Base-by-base conservation (phyloP, 768 basidiomycete species). In the Pleurotus ostreatus region DNA sequence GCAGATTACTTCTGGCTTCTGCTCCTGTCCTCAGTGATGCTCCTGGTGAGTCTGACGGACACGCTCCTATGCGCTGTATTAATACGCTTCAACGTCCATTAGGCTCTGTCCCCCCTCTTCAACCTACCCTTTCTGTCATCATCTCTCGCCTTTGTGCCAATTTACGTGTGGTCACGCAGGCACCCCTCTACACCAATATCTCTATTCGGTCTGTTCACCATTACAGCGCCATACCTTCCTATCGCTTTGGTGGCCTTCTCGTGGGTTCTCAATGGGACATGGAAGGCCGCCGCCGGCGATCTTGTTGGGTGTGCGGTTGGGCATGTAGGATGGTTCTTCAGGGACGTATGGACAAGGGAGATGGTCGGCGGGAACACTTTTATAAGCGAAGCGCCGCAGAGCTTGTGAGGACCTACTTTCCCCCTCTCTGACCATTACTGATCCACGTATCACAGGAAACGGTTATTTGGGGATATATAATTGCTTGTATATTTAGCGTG, bases 1-100 rank as follows among this genome's bases (percentile, higher is more conserved):
- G 96, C 95, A 18, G 96, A 98, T 68, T 99, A 97, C 70, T 88
- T 96, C 65, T 98, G 94, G 93, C 78, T 98, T 8, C 81, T 99
- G 23, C 73, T 94, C 47, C 80, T 92, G 53, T 95, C 92, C 13
- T 83, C 92, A 0, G 57, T 82, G 25, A 86, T 98, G 81, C 84
- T 99, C 39, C 83, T 99, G 43, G 94, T 96, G 62, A 60, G 86
- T 75, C 39, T 22, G 26, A 6, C 15, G n/a, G 41, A 22, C 41
- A 44, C 41, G 20, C 41, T 47, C 26, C 5, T 56, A 47, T 15
- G 22, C 7, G 20, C 22, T 30, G 3, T 38, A 54, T 30, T 49
- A 23, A 11, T 34, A 22, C 9, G 53, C 40, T 15, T 58, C 39
- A 12, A 26, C 40, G 47, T 53, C 22, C 43, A 48, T 51, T 66